Percentiles rank a stretch among this genome's conserved stretches.
phyloP scores from a whole-genome alignment of 2,329 filamentous ascomycete species.

The Hypoxylon sp. region DNA sequence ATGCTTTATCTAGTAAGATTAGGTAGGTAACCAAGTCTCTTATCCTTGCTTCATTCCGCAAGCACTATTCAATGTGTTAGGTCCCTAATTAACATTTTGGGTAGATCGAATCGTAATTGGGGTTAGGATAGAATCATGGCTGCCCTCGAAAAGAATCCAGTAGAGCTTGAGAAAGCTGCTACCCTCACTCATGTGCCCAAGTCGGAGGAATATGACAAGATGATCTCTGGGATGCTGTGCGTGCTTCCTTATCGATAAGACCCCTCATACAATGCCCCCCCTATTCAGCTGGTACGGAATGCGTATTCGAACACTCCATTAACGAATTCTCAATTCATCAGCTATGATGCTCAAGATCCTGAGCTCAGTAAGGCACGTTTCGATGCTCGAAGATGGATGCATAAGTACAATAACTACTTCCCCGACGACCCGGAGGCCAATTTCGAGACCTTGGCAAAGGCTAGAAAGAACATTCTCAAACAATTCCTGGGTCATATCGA shows the following conservation, averaged over 20 bases:
- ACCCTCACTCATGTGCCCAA: constrained; percentile 32
- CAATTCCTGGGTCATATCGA: constrained; percentile 67
- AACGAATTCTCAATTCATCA: neutral
- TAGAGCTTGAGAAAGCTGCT: constrained; percentile 31
- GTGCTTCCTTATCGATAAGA: constrained; percentile 39
- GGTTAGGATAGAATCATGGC: constrained; percentile 21
- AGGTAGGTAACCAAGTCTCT: neutral
- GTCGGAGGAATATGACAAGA: constrained; percentile 74
- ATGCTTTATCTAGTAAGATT: neutral
- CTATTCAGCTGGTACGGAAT: neutral
- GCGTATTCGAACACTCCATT: neutral
- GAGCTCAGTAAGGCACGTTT: constrained; percentile 67
- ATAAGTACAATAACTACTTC: constrained; percentile 72
- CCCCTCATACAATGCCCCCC: neutral
- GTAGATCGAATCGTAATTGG: neutral
- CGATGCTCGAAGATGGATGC: constrained; percentile 68
- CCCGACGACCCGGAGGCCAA: constrained; percentile 62
- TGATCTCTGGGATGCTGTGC: constrained; percentile 75
- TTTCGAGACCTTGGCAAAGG: constrained; percentile 45
- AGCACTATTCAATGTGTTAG: neutral
- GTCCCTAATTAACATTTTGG: neutral
- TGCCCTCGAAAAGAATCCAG: constrained; percentile 29
- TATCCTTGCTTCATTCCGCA: neutral
- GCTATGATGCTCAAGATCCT: constrained; percentile 55
- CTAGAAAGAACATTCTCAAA: constrained; percentile 63